Conservation (phyloP, 768 basidiomycete genomes). For the Lepiota venenata region DNA sequence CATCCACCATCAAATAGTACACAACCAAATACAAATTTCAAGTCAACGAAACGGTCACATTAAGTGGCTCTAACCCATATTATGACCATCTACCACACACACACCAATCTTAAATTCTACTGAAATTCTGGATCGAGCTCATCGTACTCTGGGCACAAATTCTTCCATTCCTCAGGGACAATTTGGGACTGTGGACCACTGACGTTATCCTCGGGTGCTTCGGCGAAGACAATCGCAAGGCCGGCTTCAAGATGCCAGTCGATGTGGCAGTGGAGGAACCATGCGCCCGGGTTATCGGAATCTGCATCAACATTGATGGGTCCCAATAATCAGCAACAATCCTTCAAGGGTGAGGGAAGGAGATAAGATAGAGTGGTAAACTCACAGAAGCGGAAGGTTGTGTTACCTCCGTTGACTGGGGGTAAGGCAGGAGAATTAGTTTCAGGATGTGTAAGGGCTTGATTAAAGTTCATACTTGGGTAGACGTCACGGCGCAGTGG, state of each 20-base stretch:
- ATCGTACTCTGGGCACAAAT: slow-evolving; percentile 16
- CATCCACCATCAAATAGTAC: too few relatives aligned
- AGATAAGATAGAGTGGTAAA: not conserved
- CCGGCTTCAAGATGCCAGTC: slow-evolving; percentile 38
- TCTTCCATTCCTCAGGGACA: slow-evolving; percentile 21
- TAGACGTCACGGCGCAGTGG: slow-evolving; percentile 17
- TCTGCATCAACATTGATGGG: not conserved
- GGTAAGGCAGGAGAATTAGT: too few relatives aligned
- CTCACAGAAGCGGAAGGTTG: slow-evolving; percentile 14
- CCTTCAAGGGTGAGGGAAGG: too few relatives aligned
- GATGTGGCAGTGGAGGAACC: slow-evolving; percentile 19
- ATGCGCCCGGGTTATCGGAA: slow-evolving; percentile 21
- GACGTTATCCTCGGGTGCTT: slow-evolving; percentile 25
- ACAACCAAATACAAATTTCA: too few relatives aligned
- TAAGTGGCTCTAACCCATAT: too few relatives aligned
- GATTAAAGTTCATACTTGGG: not conserved
- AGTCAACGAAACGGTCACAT: too few relatives aligned
- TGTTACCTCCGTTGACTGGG: slow-evolving; percentile 9
- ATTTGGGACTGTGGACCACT: slow-evolving; percentile 21
- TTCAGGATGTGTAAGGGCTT: too few relatives aligned
- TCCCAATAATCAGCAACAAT: too few relatives aligned
- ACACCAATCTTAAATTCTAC: not conserved
- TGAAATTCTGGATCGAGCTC: slow-evolving; percentile 16
- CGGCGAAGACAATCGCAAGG: slow-evolving; percentile 35
- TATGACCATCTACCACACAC: too few relatives aligned